Evolutionary conservation across 768 basidiomycete species (phyloP), one percentile per base, ranked within the genome.

Genomic region (Macrolepiota dolichaula): DNA sequence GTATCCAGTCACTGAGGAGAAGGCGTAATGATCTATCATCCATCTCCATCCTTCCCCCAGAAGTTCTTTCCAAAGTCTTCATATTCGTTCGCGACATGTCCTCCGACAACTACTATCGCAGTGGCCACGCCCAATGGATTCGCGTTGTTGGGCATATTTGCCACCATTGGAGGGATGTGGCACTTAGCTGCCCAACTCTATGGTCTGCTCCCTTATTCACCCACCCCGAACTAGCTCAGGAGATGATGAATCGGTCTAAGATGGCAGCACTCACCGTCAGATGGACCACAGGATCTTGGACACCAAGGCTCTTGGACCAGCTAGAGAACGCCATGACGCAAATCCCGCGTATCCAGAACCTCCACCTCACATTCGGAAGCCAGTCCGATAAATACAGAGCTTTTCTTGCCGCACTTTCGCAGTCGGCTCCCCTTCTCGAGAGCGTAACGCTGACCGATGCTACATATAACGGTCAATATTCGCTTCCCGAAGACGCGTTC

Each of bases 241-340:
- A 78, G 64, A 77, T 82, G 72, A 62, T 83, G 25, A 68, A 65
- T 37, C 73, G 81, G 22, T 83, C 82, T 2, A 81, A 79, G 64
- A 74, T 68, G 67, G 74, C 74, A 15, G 70, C 73, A 35, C 67
- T 77, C 24, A 59, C 68, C 47, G 60, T 78, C 55, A 70, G 67
- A 55, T 70, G 65, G 17, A 35, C 27, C 19, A 47, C 27, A 63
- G 64, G 60, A 49, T 71, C 46, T 59, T 66, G 35, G 71, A 66
- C 59, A 57, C 74, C 69, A 10, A 68, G 58, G 37, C 69, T 67
- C 13, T 24, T 60, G 22, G 19, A 29, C 70, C 72, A 32, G 66
- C 76, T 59, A 58, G 63, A 44, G 29, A 40, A 24, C 3, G 42
- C 44, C 24, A 40, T 53, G 32, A 19, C 50, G 11, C 74, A 77